phyloP scores from a whole-genome alignment of 352 stramenopile species.

The Phytophthora pisi region DNA sequence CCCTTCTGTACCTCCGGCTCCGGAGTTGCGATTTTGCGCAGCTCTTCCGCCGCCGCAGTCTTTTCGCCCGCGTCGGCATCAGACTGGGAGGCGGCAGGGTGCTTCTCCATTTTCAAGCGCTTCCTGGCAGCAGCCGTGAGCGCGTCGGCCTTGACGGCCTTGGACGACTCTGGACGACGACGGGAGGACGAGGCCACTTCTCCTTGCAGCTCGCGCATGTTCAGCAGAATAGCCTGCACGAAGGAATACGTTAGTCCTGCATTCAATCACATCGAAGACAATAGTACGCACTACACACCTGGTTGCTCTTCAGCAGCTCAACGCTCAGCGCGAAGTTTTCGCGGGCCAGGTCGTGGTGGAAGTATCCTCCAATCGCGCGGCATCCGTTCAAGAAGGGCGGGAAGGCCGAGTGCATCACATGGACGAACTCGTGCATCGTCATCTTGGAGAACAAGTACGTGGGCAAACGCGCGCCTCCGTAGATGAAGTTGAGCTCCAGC shows the following conservation, averaged over 20 bases:
- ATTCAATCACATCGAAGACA: not conserved
- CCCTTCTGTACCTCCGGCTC: conserved; percentile 54
- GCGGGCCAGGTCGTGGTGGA: conserved; percentile 72
- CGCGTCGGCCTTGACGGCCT: conserved; percentile 56
- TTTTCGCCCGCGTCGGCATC: conserved; percentile 24
- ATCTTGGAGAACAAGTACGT: conserved; percentile 74
- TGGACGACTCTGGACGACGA: conserved; percentile 48
- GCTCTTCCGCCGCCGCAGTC: conserved; percentile 39
- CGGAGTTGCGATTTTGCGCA: conserved; percentile 52
- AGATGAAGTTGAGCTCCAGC: conserved; percentile 92
- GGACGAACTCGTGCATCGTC: conserved; percentile 93
- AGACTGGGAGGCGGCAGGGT: conserved; percentile 21
- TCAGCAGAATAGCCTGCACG: conserved; percentile 70
- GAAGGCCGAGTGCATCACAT: conserved; percentile 93
- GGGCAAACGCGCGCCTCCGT: conserved; percentile 61
- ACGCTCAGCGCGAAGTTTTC: conserved; percentile 79
- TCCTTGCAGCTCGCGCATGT: conserved; percentile 79
- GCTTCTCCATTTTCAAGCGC: conserved; percentile 74
- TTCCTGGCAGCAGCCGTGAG: conserved; percentile 60
- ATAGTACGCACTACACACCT: conserved; percentile 35
- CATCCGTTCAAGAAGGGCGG: conserved; percentile 97
- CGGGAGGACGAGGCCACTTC: conserved; percentile 69
- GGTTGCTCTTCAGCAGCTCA: conserved; percentile 83
- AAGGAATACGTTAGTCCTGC: not conserved
- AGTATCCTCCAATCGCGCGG: conserved; percentile 93